Conservation (phyloP, 73 alveolate genomes). For the Breviolum minutum region DNA sequence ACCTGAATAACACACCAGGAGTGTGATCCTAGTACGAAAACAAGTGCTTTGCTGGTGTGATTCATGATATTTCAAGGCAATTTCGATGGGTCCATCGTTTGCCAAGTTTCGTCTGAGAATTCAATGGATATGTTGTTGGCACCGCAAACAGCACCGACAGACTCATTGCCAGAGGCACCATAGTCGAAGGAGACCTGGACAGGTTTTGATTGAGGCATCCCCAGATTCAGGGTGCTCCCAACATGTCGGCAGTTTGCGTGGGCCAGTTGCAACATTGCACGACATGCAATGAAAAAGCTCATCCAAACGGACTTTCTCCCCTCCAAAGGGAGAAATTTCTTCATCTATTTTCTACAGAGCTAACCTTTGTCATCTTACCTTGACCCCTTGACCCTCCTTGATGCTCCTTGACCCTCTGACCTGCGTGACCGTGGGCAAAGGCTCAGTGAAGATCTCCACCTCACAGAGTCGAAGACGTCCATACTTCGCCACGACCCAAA, state of each 20-base stretch:
- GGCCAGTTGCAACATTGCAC: too few relatives aligned
- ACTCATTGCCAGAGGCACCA: conserved; percentile 79
- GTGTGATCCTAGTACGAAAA: too few relatives aligned
- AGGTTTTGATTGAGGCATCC: background rate
- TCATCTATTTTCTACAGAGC: too few relatives aligned
- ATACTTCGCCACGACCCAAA: conserved; percentile 90
- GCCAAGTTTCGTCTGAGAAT: conserved; percentile 67
- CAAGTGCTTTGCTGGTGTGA: too few relatives aligned
- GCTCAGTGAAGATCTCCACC: conserved; percentile 78
- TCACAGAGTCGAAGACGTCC: conserved; percentile 88
- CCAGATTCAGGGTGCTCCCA: too few relatives aligned
- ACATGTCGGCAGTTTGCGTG: too few relatives aligned
- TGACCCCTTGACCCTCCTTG: background rate
- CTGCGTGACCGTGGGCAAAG: conserved; percentile 92
- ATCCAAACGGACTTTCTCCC: too few relatives aligned
- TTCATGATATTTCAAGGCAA: background rate
- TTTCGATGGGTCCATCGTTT: background rate
- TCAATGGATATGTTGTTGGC: conserved; percentile 86
- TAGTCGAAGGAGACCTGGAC: conserved; percentile 71
- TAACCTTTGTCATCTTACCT: too few relatives aligned
- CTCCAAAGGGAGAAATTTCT: background rate
- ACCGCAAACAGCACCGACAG: conserved; percentile 77
- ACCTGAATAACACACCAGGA: too few relatives aligned
- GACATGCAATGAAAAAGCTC: too few relatives aligned
- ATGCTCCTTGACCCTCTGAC: background rate